Conservation (phyloP, 768 basidiomycete genomes). For the Cystobasidiopsis lactophilus region DNA sequence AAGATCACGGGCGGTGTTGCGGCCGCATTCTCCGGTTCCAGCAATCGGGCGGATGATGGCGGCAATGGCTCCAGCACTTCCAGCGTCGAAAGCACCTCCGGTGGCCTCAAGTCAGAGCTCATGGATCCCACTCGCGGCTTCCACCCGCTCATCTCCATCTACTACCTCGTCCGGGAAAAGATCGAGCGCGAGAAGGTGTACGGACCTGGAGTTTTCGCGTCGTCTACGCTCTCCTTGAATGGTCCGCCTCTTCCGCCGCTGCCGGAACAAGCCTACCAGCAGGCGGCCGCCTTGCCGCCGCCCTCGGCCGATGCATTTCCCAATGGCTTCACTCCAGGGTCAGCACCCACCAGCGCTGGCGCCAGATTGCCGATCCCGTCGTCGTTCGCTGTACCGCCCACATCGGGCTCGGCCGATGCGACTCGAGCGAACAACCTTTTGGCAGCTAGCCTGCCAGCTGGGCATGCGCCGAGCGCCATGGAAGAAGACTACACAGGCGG, state of each 20-base stretch:
- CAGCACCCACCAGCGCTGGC: too few relatives aligned
- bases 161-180: slow-evolving; percentile 88
- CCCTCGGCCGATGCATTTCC: background rate
- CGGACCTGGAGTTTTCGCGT: slow-evolving; percentile 81
- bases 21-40: slow-evolving; percentile 12
- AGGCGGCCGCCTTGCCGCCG: background rate
- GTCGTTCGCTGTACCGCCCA: too few relatives aligned
- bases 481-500: background rate
- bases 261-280: slow-evolving; percentile 13
- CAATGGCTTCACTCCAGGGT: background rate
- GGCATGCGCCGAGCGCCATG: background rate
- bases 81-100: slow-evolving; percentile 6
- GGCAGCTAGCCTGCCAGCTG: too few relatives aligned
- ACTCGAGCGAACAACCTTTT: too few relatives aligned
- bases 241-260: slow-evolving; percentile 18
- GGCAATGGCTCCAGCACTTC: slow-evolving; percentile 10
- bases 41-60: slow-evolving; percentile 20
- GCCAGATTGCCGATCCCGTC: too few relatives aligned
- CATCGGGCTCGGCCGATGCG: too few relatives aligned
- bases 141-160: slow-evolving; percentile 87
- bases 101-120: slow-evolving; percentile 21
- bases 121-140: slow-evolving; percentile 75
- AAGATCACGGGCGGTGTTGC: slow-evolving; percentile 34
- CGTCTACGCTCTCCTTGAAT: slow-evolving; percentile 43
- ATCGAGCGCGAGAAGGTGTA: slow-evolving; percentile 82